Evolutionary conservation across 2,329 filamentous ascomycete species (phyloP).

Genomic region (Alternaria sp.): DNA sequence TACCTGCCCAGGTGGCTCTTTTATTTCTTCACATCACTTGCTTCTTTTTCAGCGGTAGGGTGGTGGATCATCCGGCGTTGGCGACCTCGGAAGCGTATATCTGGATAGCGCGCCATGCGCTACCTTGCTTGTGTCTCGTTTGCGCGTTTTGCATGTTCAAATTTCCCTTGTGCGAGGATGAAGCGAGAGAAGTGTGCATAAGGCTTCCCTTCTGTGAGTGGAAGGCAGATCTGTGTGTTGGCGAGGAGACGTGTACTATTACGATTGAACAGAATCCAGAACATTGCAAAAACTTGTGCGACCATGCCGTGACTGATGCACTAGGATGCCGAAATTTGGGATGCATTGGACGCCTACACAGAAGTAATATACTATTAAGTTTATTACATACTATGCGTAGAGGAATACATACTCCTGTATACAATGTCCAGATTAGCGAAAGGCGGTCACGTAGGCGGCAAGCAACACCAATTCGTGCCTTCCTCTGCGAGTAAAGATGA

Average conservation of each 20-base stretch:
- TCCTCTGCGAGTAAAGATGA: background rate
- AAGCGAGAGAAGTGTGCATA: constrained; percentile 19
- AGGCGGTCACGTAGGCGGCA: background rate
- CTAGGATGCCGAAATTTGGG: background rate
- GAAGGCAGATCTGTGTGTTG: background rate
- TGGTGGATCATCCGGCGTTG: constrained; percentile 8
- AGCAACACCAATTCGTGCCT: background rate
- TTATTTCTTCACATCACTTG: constrained; percentile 8
- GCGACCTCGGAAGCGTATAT: background rate
- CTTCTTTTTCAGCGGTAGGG: constrained; percentile 6
- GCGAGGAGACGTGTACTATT: constrained; percentile 10
- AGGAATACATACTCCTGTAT: background rate
- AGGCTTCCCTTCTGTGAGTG: background rate
- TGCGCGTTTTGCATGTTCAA: constrained; percentile 5
- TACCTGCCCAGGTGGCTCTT: constrained; percentile 9
- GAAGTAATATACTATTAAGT: background rate
- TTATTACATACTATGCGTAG: background rate
- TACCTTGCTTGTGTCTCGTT: constrained; percentile 3
- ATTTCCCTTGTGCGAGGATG: constrained; percentile 14
- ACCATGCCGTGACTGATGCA: background rate
- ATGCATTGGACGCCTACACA: background rate
- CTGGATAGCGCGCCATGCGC: constrained; percentile 3
- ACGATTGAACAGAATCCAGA: constrained; percentile 14
- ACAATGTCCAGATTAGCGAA: background rate
- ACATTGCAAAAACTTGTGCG: background rate